A percentile compares a stretch with the other conserved stretches of the same genome.
Conservation (phyloP, 2,329 filamentous ascomycete genomes). For the Bertia moriformis region DNA sequence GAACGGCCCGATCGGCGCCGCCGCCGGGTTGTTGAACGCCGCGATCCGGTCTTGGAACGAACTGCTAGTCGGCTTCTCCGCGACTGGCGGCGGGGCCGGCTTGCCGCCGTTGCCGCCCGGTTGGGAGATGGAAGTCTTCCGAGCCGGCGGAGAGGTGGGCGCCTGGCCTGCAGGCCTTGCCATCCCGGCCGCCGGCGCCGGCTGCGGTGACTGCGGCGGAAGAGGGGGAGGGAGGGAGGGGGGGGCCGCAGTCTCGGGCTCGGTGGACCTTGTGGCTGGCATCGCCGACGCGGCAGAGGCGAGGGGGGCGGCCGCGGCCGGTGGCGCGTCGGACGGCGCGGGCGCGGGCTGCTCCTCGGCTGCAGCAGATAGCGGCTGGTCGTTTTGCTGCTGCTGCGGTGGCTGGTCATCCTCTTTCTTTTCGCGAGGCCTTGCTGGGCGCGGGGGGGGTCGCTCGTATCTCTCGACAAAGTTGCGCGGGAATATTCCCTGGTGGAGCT, state of each 20-base stretch:
- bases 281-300: slow-evolving; percentile 13
- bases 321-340: slow-evolving; percentile 17
- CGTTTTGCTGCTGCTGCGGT: too few species aligned
- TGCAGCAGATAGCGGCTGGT: too few species aligned
- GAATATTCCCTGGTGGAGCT: slow-evolving; percentile 73
- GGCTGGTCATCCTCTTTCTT: slow-evolving; percentile 50
- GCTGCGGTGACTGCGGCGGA: slow-evolving; percentile 20
- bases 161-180: slow-evolving; percentile 14
- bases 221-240: slow-evolving; percentile 15
- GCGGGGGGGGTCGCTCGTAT: slow-evolving; percentile 80
- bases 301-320: slow-evolving; percentile 15
- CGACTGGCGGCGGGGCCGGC: slow-evolving; percentile 41
- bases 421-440: slow-evolving; percentile 60
- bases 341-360: too few species aligned
- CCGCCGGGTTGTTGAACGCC: slow-evolving; percentile 83
- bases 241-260: slow-evolving; percentile 12
- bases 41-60: slow-evolving; percentile 94
- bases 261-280: too few species aligned
- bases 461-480: slow-evolving; percentile 95
- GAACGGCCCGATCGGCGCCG: slow-evolving; percentile 77
- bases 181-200: slow-evolving; percentile 13
- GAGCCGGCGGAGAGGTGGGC: slow-evolving; percentile 20
- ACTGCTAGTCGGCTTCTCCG: slow-evolving; percentile 59
- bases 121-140: slow-evolving; percentile 16
- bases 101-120: slow-evolving; percentile 12